Percentiles rank a stretch among this genome's conserved stretches.
Conservation (phyloP, 1,284 basidiomycete genomes). For the Golubevia sp. region DNA sequence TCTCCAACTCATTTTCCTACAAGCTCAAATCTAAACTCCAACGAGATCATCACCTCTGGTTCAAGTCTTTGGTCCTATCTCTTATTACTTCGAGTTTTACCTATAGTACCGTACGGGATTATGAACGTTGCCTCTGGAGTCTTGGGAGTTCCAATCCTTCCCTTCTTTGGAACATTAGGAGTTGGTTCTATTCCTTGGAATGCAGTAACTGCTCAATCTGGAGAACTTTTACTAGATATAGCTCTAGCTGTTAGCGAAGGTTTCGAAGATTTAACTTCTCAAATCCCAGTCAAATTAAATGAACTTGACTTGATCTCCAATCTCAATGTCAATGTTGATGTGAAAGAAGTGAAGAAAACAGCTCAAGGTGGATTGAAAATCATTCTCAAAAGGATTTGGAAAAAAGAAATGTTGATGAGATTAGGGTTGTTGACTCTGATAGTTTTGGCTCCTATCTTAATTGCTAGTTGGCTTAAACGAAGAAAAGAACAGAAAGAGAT, state of each 20-base stretch:
- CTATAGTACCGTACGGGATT: conserved; percentile 55
- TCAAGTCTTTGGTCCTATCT: conserved; percentile 50
- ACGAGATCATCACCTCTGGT: not conserved
- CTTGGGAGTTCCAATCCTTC: conserved; percentile 49
- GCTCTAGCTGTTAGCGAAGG: not conserved
- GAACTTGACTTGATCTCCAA: not conserved
- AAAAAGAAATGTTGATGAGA: too few relatives aligned
- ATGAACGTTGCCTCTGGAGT: conserved; percentile 60
- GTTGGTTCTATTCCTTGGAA: conserved; percentile 58
- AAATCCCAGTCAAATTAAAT: not conserved
- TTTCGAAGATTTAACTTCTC: not conserved
- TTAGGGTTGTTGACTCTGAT: too few relatives aligned
- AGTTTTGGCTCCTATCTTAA: too few relatives aligned
- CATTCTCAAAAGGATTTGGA: too few relatives aligned
- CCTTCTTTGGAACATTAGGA: conserved; percentile 44
- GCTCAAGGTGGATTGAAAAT: too few relatives aligned
- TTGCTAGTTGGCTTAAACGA: not conserved
- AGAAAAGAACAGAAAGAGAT: not conserved
- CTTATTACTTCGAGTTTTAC: conserved; percentile 50
- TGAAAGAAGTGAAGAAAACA: too few relatives aligned
- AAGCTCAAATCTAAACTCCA: too few relatives aligned
- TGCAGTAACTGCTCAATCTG: conserved; percentile 53
- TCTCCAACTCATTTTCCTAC: too few relatives aligned
- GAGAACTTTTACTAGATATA: conserved; percentile 51
- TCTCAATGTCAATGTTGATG: not conserved